Conservation (phyloP, 2,329 filamentous ascomycete genomes). For the Domatiomyces globalis region DNA sequence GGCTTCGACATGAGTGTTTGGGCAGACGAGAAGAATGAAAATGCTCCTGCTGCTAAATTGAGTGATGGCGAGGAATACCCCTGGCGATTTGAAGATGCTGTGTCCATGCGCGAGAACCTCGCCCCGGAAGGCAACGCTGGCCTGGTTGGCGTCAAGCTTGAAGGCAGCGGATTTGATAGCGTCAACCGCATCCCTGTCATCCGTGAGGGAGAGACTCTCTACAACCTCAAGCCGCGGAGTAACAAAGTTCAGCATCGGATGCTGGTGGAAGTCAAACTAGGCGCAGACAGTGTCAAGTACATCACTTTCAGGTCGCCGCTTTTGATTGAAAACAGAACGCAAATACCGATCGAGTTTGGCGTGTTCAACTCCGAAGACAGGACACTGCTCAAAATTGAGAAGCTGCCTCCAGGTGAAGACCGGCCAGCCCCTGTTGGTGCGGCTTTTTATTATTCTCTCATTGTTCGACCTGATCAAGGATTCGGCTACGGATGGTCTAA, state of each 20-base stretch:
- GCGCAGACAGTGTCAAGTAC: conserved; percentile 93
- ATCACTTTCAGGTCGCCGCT: conserved; percentile 89
- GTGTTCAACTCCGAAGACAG: conserved; percentile 79
- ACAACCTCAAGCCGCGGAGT: conserved; percentile 74
- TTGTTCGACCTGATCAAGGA: conserved; percentile 83
- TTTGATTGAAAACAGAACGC: conserved; percentile 86
- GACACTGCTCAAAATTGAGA: conserved; percentile 91
- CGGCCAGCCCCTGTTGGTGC: conserved; percentile 85
- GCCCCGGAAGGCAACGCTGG: conserved; percentile 69
- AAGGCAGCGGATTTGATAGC: conserved; percentile 86
- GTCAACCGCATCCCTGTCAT: conserved; percentile 79
- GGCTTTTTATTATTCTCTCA: conserved; percentile 72
- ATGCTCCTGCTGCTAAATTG: conserved; percentile 55
- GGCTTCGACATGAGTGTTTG: conserved; percentile 81
- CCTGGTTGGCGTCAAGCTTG: conserved; percentile 66
- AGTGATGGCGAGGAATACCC: conserved; percentile 80
- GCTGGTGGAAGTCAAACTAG: conserved; percentile 79
- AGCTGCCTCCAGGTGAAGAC: conserved; percentile 82
- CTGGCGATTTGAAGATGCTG: conserved; percentile 95
- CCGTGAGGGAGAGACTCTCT: conserved; percentile 85
- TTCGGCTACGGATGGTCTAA: conserved; percentile 95
- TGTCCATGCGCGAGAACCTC: conserved; percentile 86
- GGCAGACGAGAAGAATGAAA: conserved; percentile 59
- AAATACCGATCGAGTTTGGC: conserved; percentile 88
- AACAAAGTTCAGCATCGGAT: conserved; percentile 76